These are phyloP conservation scores for Candida anglica DNA, from an alignment of 805 yeast species.

Conservation along the genomic window DNA sequence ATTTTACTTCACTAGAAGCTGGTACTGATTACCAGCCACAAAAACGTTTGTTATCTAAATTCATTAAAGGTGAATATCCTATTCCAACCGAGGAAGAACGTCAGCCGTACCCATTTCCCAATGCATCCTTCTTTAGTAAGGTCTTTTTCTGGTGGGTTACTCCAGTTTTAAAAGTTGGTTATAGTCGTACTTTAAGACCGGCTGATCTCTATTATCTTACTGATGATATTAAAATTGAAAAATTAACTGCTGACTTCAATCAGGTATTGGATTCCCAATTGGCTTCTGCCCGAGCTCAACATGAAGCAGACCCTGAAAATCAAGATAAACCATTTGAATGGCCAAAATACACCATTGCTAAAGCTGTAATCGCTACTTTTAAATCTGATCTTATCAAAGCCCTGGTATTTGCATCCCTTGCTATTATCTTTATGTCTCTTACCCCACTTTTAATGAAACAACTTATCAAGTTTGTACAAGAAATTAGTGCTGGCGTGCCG, in stretches of 20 bases:
- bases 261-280: constrained; percentile 31
- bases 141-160: constrained; percentile 58
- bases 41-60: constrained; percentile 1
- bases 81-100: constrained; percentile 46
- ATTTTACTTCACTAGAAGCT: too few relatives aligned
- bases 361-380: constrained; percentile 1
- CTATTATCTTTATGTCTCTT: constrained; percentile 2
- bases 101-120: constrained; percentile 32
- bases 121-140: constrained; percentile 30
- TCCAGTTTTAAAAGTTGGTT: constrained; percentile 57
- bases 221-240: constrained; percentile 18
- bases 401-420: not conserved
- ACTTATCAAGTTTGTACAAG: constrained; percentile 32
- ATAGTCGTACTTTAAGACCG: constrained; percentile 57
- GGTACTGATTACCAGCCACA: constrained; percentile 3
- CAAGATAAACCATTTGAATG: not conserved
- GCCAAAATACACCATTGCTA: constrained; percentile 1
- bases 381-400: constrained; percentile 1
- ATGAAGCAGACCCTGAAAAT: not conserved
- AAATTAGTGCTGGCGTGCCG: constrained; percentile 21
- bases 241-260: constrained; percentile 5
- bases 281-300: constrained; percentile 18
- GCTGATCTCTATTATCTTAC: constrained; percentile 44
- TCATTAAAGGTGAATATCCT: constrained; percentile 12
- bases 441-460: constrained; percentile 33